Evolutionary conservation across 495 filamentous ascomycete genomes (phyloP).

Genomic region (Penicillium bovifimosum): DNA sequence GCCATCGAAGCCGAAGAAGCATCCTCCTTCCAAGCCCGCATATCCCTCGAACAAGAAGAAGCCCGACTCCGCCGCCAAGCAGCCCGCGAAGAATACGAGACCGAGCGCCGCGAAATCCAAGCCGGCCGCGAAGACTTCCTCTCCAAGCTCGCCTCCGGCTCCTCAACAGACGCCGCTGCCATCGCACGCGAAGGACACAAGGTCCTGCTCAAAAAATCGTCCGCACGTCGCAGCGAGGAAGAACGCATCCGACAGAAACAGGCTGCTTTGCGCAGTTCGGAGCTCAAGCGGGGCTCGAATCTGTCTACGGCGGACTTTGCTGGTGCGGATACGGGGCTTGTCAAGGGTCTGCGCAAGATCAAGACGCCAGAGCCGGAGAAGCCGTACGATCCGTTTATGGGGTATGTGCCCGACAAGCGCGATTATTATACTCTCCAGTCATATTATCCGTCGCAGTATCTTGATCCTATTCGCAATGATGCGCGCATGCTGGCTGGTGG

Average conservation of each 20-base stretch:
- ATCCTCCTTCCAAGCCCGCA: conserved; percentile 48
- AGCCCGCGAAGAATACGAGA: conserved; percentile 56
- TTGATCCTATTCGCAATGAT: conserved; percentile 58
- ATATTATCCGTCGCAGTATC: conserved; percentile 58
- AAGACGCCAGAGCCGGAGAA: conserved; percentile 57
- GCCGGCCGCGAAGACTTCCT: conserved; percentile 56
- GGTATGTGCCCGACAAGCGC: conserved; percentile 54
- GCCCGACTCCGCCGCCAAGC: conserved; percentile 50
- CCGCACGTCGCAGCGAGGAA: conserved; percentile 44
- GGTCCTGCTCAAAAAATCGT: conserved; percentile 67
- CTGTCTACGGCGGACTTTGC: conserved; percentile 21
- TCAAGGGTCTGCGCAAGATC: conserved; percentile 72
- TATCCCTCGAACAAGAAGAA: conserved; percentile 67
- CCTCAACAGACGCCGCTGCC: conserved; percentile 40
- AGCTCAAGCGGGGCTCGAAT: conserved; percentile 26
- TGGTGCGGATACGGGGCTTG: conserved; percentile 38
- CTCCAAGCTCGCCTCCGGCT: conserved; percentile 45
- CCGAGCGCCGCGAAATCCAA: conserved; percentile 55
- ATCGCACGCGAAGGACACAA: conserved; percentile 52
- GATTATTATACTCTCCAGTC: conserved; percentile 65
- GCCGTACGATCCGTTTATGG: conserved; percentile 86
- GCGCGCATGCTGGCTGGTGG: conserved; percentile 66
- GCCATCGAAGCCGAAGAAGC: conserved; percentile 50
- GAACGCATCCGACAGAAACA: conserved; percentile 44
- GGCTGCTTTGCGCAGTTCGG: conserved; percentile 34